phyloP scores from a whole-genome alignment of 768 basidiomycete genomes.

The Lentinula raphanica region DNA sequence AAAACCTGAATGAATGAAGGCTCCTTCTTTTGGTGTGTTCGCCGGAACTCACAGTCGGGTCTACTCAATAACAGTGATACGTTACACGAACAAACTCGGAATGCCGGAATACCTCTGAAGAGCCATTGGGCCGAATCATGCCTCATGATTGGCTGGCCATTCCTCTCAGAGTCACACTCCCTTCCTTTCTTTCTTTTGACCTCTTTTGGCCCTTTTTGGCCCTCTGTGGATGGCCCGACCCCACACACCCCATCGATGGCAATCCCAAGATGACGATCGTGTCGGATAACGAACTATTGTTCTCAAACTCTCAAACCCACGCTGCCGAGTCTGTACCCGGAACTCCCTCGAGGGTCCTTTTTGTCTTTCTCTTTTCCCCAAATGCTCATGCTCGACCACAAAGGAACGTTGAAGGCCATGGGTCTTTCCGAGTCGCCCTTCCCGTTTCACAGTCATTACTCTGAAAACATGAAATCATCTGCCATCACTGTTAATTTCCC shows the following conservation, averaged over 20 bases:
- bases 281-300: neutral
- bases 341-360: neutral
- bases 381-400: too few species aligned
- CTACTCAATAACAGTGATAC: too few species aligned
- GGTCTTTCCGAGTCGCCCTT: neutral
- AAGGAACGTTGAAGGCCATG: too few species aligned
- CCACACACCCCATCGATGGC: neutral
- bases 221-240: too few species aligned
- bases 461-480: too few species aligned
- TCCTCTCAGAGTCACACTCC: neutral
- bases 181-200: too few species aligned
- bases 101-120: neutral
- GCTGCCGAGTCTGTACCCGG: neutral
- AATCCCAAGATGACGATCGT: slow-evolving; percentile 1
- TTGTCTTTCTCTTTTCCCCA: neutral
- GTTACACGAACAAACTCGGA: neutral
- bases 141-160: neutral
- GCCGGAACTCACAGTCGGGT: neutral
- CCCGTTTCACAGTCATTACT: neutral
- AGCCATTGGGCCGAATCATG: too few species aligned
- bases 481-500: too few species aligned
- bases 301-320: too few species aligned
- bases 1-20: neutral
- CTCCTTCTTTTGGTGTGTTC: slow-evolving; percentile 1
- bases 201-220: too few species aligned